A percentile compares a stretch with the other conserved stretches of the same genome.
These are phyloP conservation scores for Stenogyne calaminthoides DNA, from an alignment of 305 asterid genomes.

Conservation along the genomic window DNA sequence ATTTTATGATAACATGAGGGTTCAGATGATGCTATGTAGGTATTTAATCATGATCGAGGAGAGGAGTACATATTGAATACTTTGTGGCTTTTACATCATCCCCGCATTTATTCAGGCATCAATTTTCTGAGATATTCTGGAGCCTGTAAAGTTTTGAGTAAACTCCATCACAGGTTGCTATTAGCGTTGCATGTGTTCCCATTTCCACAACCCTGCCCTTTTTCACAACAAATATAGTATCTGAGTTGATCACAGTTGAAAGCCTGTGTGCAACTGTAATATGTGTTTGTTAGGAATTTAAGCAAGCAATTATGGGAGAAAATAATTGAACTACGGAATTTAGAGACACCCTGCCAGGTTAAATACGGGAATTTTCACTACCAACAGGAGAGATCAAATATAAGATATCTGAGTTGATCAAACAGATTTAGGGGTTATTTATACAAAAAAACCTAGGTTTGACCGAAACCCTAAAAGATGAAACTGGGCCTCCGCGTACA, in stretches of 20 bases:
- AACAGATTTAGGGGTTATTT: no score
- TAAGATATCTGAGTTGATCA: no score
- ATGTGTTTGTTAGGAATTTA: no score
- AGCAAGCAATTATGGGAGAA: no score
- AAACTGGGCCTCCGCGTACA: no score
- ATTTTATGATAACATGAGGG: neutral
- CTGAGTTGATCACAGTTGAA: conserved; percentile 61
- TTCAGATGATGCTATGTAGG: neutral
- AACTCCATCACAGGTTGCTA: conserved; percentile 42
- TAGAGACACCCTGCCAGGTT: no score
- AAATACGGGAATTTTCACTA: no score
- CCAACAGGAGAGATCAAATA: no score
- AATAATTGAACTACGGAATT: no score
- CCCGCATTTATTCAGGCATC: neutral
- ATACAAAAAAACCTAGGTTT: no score
- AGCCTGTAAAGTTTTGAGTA: conserved; percentile 46
- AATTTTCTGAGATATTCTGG: conserved; percentile 43
- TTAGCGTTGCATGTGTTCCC: conserved; percentile 51
- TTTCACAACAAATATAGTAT: conserved; percentile 66
- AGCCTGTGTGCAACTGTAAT: conserved; percentile 78
- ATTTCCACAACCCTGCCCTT: conserved; percentile 71
- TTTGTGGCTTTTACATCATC: neutral
- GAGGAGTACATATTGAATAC: neutral
- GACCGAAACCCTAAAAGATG: no score
- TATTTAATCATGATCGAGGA: neutral